Percentiles rank a stretch among this genome's conserved stretches.
Conservation (phyloP, 148 eudicot genomes). For the Camellia japonica region DNA sequence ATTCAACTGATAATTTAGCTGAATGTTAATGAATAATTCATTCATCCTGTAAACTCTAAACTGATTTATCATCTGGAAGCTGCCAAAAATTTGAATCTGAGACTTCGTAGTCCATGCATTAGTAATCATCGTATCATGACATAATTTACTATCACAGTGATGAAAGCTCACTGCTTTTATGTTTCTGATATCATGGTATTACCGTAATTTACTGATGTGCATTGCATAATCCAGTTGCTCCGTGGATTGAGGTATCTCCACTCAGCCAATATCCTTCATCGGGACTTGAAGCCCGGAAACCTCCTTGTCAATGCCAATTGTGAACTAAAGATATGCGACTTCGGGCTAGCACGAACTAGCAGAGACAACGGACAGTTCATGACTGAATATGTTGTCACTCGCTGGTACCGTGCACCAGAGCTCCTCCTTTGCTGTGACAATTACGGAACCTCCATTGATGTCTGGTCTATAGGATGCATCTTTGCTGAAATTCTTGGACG, state of each 20-base stretch:
- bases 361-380: conserved; percentile 24
- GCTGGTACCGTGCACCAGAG: conserved; percentile 29
- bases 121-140: neutral
- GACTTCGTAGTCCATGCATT: neutral
- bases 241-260: conserved; percentile 26
- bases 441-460: conserved; percentile 22
- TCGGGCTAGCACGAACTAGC: conserved; percentile 21
- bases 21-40: neutral
- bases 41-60: neutral
- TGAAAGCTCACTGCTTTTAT: neutral
- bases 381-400: conserved; percentile 27
- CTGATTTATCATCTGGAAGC: neutral
- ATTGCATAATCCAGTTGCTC: conserved; percentile 32
- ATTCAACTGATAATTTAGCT: neutral
- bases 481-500: conserved; percentile 28
- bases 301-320: conserved; percentile 41
- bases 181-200: neutral
- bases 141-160: neutral
- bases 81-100: neutral
- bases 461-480: conserved; percentile 30
- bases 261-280: conserved; percentile 26
- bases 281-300: conserved; percentile 40
- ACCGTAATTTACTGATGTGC: neutral
- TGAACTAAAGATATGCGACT: conserved; percentile 29
- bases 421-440: conserved; percentile 29